Evolutionary conservation across 2,329 filamentous ascomycete genomes (phyloP), one percentile per base, ranked within the genome.

Genomic region (Graphilbum sp.): DNA sequence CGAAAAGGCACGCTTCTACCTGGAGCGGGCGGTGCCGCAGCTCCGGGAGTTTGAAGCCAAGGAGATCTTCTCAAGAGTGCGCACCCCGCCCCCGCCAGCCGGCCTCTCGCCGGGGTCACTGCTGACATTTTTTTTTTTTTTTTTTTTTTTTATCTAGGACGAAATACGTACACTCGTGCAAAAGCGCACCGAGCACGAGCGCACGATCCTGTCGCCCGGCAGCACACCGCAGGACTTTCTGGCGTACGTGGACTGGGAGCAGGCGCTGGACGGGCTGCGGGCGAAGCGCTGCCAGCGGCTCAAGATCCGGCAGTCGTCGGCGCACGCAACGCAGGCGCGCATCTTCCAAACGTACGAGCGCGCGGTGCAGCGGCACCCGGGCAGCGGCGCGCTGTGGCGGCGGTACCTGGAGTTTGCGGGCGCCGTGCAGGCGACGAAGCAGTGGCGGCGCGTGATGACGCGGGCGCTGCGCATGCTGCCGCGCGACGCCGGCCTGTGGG

Each of bases 1-100:
- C 45, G 90, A 96, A 53, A 96, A 95, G 61, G 90, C 88, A 40
- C 83, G 88, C 41, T 96, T 88, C 61, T 95, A 83, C 59, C 72
- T 96, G 46, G 90, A 98, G 63, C 80, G 88, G 49, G 80, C 82
- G 2, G 83, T 95, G 32, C 85, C 87, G 15, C 87, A 96, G 57
- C 71, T 98, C 41, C 84, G 86, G 45, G 86, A 94, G 51, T 92
- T 85, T 57, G 82, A 93, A 59, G 74, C 83, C 47, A 95, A 94
- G 58, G 79, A 84, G 50, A 81, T 98, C 49, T 98, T 98, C 61
- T 74, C 70, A 43, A 77, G 79, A 63, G 82, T 82, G 57, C 25
- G 59, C 11, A 24, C 21, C n/a, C n/a, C n/a, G n/a, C n/a, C n/a
- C n/a, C n/a, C n/a, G n/a, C n/a, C n/a, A n/a, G n/a, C n/a, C n/a